A percentile compares a stretch with the other conserved stretches of the same genome.
Conservation (phyloP, 345 rosid genomes). For the Lepidium didymum region DNA sequence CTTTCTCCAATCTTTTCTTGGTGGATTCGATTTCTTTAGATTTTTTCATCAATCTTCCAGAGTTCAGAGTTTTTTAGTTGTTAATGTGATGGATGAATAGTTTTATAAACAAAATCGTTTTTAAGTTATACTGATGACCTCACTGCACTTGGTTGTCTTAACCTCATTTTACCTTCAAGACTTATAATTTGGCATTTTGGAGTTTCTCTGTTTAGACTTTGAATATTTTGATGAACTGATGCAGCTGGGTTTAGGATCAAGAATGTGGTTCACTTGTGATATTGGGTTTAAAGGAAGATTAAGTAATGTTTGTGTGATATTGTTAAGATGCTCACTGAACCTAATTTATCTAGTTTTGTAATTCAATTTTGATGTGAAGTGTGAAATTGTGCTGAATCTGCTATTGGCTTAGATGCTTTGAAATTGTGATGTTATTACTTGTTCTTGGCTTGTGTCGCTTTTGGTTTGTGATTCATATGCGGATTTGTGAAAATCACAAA, state of each 20-base stretch:
- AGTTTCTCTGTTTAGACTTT: not conserved
- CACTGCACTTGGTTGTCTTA: not conserved
- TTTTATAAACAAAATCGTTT: not conserved
- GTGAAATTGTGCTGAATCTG: no score
- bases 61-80: not conserved
- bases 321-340: not conserved
- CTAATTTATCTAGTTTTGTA: no score
- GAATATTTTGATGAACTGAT: not conserved
- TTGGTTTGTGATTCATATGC: no score
- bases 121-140: not conserved
- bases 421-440: no score
- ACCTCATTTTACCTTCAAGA: not conserved
- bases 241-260: not conserved
- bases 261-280: not conserved
- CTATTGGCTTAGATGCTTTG: no score
- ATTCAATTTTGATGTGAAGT: no score
- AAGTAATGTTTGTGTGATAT: not conserved
- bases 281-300: not conserved
- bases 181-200: not conserved
- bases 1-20: not conserved
- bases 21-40: not conserved
- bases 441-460: no score
- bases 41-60: not conserved
- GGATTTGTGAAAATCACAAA: no score
- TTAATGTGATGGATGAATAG: not conserved